A percentile compares a stretch with the other conserved stretches of the same genome.
Conservation (phyloP, 192 early-diverging fungal species). For the Coemansia sp. region DNA sequence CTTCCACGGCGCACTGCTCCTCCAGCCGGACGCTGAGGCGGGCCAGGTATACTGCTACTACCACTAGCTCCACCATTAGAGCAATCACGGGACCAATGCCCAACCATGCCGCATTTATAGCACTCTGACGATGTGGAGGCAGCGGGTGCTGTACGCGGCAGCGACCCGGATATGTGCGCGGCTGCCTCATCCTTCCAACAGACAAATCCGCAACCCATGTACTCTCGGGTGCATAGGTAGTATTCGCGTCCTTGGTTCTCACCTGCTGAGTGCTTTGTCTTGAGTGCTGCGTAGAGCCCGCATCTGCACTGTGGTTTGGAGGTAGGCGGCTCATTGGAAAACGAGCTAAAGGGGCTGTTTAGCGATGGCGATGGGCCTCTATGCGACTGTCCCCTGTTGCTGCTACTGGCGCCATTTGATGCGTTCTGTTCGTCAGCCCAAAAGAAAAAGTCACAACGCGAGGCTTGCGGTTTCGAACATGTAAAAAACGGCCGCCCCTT, state of each 20-base stretch:
- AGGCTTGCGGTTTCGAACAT: constrained; percentile 40
- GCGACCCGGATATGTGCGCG: constrained; percentile 12
- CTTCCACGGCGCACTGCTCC: constrained; percentile 10
- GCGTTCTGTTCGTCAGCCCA: constrained; percentile 57
- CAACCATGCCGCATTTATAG: constrained; percentile 34
- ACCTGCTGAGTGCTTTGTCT: constrained; percentile 11
- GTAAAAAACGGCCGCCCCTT: constrained; percentile 58
- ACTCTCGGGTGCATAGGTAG: constrained; percentile 50
- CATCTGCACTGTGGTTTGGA: constrained; percentile 56
- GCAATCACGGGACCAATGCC: constrained; percentile 50
- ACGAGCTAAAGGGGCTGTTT: not conserved
- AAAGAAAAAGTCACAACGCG: constrained; percentile 58
- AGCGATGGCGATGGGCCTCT: constrained; percentile 1
- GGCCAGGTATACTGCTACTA: not conserved
- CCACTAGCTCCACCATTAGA: constrained; percentile 6
- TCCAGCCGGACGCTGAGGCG: constrained; percentile 15
- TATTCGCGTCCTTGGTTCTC: constrained; percentile 58
- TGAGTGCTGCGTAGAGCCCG: constrained; percentile 38
- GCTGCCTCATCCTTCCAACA: constrained; percentile 40
- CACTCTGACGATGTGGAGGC: constrained; percentile 18
- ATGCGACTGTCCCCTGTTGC: not conserved
- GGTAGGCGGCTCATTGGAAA: not conserved
- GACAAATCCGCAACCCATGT: constrained; percentile 37
- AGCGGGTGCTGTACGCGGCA: not conserved
- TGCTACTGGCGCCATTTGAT: not conserved